phyloP scores from a whole-genome alignment of 768 basidiomycete species.

The Mycena chlorophos region DNA sequence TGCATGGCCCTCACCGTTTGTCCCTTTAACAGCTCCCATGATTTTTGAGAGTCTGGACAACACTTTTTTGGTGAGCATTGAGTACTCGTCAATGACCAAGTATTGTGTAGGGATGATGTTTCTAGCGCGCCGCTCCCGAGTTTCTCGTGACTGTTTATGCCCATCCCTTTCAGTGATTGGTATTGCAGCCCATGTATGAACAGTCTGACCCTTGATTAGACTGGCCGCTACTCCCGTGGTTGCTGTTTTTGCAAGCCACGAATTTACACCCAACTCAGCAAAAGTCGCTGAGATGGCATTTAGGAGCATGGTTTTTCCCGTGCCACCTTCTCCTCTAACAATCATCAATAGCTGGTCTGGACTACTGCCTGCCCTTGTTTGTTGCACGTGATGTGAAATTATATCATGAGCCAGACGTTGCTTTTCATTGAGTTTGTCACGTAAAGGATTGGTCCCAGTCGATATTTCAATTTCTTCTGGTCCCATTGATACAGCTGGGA shows the following conservation, averaged over 20 bases:
- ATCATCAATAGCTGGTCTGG: constrained; percentile 36
- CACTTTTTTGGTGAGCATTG: constrained; percentile 36
- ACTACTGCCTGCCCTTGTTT: constrained; percentile 19
- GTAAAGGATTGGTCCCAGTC: background rate
- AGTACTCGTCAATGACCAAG: constrained; percentile 42
- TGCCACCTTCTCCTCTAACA: constrained; percentile 41
- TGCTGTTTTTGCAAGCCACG: constrained; percentile 35
- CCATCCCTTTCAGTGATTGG: constrained; percentile 9
- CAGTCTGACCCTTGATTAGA: constrained; percentile 38
- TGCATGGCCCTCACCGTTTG: background rate
- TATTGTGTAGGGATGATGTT: constrained; percentile 25
- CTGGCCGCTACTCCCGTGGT: constrained; percentile 43
- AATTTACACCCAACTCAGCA: background rate
- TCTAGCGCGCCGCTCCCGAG: constrained; percentile 8
- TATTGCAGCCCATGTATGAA: constrained; percentile 34
- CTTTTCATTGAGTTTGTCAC: constrained; percentile 21
- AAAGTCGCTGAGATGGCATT: constrained; percentile 40
- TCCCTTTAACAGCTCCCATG: constrained; percentile 9
- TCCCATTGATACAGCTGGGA: background rate
- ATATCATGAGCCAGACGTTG: constrained; percentile 36
- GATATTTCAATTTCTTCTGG: background rate
- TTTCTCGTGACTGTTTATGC: background rate
- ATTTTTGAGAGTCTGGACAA: constrained; percentile 24
- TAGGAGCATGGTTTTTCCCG: constrained; percentile 45
- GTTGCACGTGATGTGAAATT: constrained; percentile 29